Base-by-base conservation (phyloP, 768 basidiomycete species). In the Leccinum barrowsii region DNA sequence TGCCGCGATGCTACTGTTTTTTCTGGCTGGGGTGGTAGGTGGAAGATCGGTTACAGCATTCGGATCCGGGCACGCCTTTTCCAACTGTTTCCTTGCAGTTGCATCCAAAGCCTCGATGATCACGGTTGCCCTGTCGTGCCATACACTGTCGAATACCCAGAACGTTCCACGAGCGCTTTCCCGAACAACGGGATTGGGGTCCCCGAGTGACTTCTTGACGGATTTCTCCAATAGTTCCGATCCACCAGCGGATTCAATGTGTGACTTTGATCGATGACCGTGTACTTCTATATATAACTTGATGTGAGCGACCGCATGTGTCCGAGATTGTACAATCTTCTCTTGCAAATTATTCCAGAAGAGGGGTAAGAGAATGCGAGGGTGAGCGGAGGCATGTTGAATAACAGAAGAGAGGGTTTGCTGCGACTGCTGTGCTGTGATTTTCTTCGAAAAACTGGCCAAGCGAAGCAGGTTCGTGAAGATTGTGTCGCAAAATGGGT, bases 381-480 rank as follows among this genome's bases (percentile, higher is more conserved):
- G 86, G 60, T 86, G 88, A 50, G 84, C 78, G 3, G 91, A 86
- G 2, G 86, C 82, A 64, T 89, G 74, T 1, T 77, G 78, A 19
- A 98, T 83, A 58, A 98, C 77, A n/a, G 78, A 73, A 2, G 80
- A 78, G 8, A 92, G 81, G 1, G 85, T 78, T 2, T 80, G 77
- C 70, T 98, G 97, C 1, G 95, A 91, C 59, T 88, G 88, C 56
- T 92, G 87, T 4, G 90, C 92, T 22, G 85, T 83, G 50, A 98
- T 86, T 71, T 95, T 96, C 75, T 99, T 99, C 32, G 95, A 98
- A 55, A 91, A 86, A 7, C 85, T 86, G 28, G 90, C 85, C 90
- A 98, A 89, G 61, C 85, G 86, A 44, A 95, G 78, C 12, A 95
- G 81, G 66, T 88, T 82, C n/a, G 82, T 81, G 58, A 93, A 78